Evolutionary conservation across 371 early-diverging fungal genomes (phyloP).

Genomic region (Blakeslea trispora): DNA sequence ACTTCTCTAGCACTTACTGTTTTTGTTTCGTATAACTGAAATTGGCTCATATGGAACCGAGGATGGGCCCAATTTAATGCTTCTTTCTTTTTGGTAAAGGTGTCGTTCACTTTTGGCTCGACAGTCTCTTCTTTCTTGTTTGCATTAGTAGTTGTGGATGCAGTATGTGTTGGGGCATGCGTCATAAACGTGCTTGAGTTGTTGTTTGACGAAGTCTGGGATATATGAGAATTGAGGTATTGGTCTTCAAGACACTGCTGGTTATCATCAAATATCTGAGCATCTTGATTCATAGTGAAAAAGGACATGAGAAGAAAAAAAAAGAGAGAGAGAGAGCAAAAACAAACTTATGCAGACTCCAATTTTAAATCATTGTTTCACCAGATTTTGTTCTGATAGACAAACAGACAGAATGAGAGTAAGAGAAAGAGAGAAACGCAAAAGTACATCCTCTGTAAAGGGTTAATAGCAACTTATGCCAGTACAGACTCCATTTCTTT

Average conservation of each 20-base stretch:
- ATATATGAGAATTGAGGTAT: constrained; percentile 11
- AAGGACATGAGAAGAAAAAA: constrained; percentile 9
- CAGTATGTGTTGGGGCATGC: constrained; percentile 3
- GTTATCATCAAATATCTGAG: constrained; percentile 31
- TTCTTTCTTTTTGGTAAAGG: constrained; percentile 18
- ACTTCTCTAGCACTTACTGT: constrained; percentile 50
- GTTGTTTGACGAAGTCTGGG: neutral
- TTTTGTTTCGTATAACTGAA: constrained; percentile 86
- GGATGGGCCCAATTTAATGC: constrained; percentile 27
- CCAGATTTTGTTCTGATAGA: neutral
- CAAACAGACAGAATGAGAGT: too few relatives aligned
- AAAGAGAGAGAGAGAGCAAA: neutral
- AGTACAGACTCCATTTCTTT: too few relatives aligned
- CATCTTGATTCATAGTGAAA: constrained; percentile 33
- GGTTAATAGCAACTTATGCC: too few relatives aligned
- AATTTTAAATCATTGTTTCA: neutral
- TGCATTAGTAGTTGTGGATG: constrained; percentile 1
- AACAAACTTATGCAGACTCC: neutral
- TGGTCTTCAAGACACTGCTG: constrained; percentile 22
- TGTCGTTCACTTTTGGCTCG: neutral
- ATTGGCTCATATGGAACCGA: constrained; percentile 57
- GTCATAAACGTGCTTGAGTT: neutral
- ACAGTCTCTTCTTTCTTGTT: constrained; percentile 9
- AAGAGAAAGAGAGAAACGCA: too few relatives aligned
- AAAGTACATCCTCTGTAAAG: too few relatives aligned